A percentile compares a stretch with the other conserved stretches of the same genome.
Conservation (phyloP, 345 rosid species). For the Eucalyptus camaldulensis region DNA sequence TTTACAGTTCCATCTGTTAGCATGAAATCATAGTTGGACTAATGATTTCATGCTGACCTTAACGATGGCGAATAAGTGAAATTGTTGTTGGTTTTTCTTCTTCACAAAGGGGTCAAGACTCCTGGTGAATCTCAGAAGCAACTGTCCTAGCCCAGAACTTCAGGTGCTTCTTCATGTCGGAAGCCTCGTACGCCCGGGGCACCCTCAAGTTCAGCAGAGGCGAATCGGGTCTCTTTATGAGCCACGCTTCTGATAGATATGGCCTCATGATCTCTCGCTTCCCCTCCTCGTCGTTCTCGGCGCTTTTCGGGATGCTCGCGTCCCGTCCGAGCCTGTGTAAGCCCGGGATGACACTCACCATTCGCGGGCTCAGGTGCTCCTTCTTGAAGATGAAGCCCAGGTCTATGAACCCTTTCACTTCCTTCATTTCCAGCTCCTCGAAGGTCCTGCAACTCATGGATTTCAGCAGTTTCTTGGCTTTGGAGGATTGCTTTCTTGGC, state of each 20-base stretch:
- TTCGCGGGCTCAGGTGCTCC: conserved; percentile 26
- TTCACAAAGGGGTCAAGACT: not conserved
- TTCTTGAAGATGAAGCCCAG: conserved; percentile 50
- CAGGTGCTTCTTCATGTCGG: conserved; percentile 47
- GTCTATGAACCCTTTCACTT: conserved; percentile 61
- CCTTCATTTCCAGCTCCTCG: conserved; percentile 49
- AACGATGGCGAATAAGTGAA: not conserved
- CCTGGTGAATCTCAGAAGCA: conserved; percentile 30
- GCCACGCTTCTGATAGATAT: conserved; percentile 64
- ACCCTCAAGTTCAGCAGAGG: conserved; percentile 27
- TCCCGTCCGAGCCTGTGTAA: conserved; percentile 20
- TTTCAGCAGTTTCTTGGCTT: conserved; percentile 4
- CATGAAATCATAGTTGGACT: not conserved
- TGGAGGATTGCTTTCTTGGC: not conserved
- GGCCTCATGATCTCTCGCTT: conserved; percentile 20
- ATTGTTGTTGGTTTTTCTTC: not conserved
- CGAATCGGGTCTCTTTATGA: conserved; percentile 40
- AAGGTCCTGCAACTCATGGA: conserved; percentile 28
- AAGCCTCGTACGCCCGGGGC: conserved; percentile 17
- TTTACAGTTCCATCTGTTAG: not conserved
- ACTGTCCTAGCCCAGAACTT: conserved; percentile 57
- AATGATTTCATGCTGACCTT: not conserved
- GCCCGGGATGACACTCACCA: conserved; percentile 47
- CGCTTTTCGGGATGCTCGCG: not conserved
- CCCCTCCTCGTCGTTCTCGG: not conserved